Base-by-base conservation (phyloP, 108 stramenopile species). In the Cylindrotheca fusiformis region DNA sequence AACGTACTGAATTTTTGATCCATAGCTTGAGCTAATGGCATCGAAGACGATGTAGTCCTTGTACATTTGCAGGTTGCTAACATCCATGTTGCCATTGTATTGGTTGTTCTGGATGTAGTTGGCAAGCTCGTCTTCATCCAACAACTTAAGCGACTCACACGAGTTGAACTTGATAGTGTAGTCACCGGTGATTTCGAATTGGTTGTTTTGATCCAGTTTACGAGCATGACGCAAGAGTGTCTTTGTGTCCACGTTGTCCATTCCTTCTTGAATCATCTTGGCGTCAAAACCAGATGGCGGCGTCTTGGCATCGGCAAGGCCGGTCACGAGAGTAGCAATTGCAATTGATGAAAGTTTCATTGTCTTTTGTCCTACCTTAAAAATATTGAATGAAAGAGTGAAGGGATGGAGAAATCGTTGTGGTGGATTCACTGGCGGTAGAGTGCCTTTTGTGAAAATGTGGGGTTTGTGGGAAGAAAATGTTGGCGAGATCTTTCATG, bases 31-130 rank as follows among this genome's bases (percentile, higher is more conserved):
- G 36, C 36, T 41, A 14, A 14, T 41, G 14, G 36, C 36, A 52
- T 83, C 67, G 68, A 87, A 87, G n/a, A 84, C 12, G 21, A 87
- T 77, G 63, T 75, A 84, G 36, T 41, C 36, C 36, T 41, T 41
- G 36, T 10, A 41, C 10, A 41, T 14, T 10, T 41, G 6, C 36
- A 41, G 14, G 14, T 14, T 41, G 14, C 36, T 41, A 14, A 41
- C 10, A 14, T 41, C 36, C 10, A 41, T 14, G 36, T 41, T 41
- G 6, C 36, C 36, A 41, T 14, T 41, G 36, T 41, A 41, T 41
- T 41, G 36, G 14, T 6, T 41, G 27, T 26, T 30, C n/a, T 55
- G 20, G 17, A 55, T 55, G 49, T 72, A 64, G 8, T 41, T 52
- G 46, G 69, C 20, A 0, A 80, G 30, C 32, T 80, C 57, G 18